Conservation (phyloP, 2,329 filamentous ascomycete species). For the Hysterium pulicare region DNA sequence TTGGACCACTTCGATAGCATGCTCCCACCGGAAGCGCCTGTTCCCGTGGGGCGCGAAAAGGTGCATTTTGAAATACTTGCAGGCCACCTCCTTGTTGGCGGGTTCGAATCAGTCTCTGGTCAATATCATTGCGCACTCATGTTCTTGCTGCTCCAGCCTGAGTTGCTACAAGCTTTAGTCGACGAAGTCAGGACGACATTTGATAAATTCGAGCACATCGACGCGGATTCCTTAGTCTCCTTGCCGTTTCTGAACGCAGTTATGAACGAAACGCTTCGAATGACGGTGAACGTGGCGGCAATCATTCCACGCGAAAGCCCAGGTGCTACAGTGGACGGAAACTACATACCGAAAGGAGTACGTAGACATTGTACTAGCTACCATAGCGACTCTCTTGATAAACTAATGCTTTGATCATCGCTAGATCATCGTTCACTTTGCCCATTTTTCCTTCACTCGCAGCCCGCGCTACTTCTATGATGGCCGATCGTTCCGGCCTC, state of each 20-base stretch:
- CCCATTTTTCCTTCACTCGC: no score
- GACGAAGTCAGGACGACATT: conserved; percentile 7
- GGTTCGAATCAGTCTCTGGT: neutral
- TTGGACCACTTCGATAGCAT: no score
- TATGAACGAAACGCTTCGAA: conserved; percentile 9
- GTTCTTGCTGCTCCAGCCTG: neutral
- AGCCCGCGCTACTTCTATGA: no score
- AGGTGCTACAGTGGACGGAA: conserved; percentile 4
- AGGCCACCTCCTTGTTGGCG: neutral
- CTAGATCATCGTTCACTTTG: no score
- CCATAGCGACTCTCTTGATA: no score
- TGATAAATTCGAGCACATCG: conserved; percentile 3
- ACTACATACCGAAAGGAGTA: conserved; percentile 9
- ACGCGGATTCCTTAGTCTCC: conserved; percentile 3
- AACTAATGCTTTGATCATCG: no score
- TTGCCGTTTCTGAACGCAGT: conserved; percentile 8
- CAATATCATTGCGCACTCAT: no score
- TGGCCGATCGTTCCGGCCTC: no score
- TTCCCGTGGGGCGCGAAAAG: neutral
- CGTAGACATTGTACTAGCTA: no score
- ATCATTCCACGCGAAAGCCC: neutral
- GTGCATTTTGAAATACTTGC: neutral
- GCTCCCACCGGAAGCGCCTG: no score
- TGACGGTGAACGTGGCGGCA: conserved; percentile 1
- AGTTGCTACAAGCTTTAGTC: neutral